Conservation (phyloP, 768 basidiomycete genomes). For the Ramaria sp. region DNA sequence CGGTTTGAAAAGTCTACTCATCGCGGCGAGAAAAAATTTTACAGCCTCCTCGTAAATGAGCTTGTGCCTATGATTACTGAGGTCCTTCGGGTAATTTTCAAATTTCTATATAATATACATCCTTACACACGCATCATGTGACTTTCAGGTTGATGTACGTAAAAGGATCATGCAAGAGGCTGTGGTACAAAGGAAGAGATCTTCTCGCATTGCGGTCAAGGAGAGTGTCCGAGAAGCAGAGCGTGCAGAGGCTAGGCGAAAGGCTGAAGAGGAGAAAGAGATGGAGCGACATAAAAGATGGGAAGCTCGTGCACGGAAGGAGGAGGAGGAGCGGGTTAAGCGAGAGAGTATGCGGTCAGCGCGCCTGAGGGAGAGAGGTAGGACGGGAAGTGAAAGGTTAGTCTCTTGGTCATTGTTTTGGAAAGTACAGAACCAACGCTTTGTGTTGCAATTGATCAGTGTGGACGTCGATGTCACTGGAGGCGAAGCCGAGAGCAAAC, state of each 20-base stretch:
- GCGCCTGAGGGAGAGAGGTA: constrained; percentile 5
- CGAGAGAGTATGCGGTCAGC: constrained; percentile 15
- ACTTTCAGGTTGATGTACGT: constrained; percentile 40
- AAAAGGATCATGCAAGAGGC: constrained; percentile 54
- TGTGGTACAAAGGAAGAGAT: constrained; percentile 78
- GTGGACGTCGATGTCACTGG: neutral
- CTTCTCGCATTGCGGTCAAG: constrained; percentile 74
- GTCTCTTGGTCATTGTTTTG: neutral
- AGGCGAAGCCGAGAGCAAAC: neutral
- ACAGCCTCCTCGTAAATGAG: constrained; percentile 50
- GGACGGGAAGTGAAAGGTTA: constrained; percentile 1
- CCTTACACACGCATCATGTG: constrained; percentile 8
- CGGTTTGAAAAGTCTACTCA: constrained; percentile 68
- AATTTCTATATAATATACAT: constrained; percentile 13
- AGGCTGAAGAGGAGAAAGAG: constrained; percentile 59
- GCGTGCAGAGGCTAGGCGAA: constrained; percentile 42
- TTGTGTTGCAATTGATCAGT: neutral
- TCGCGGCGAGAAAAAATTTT: constrained; percentile 70
- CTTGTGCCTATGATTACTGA: constrained; percentile 64
- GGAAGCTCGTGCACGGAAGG: constrained; percentile 27
- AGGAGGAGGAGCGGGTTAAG: constrained; percentile 28
- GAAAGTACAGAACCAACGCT: neutral
- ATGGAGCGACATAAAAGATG: constrained; percentile 47
- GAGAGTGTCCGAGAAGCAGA: constrained; percentile 75
- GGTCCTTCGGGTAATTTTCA: constrained; percentile 42